phyloP scores from a whole-genome alignment of 2,329 filamentous ascomycete species.

The Colletotrichum neosansevieriae region DNA sequence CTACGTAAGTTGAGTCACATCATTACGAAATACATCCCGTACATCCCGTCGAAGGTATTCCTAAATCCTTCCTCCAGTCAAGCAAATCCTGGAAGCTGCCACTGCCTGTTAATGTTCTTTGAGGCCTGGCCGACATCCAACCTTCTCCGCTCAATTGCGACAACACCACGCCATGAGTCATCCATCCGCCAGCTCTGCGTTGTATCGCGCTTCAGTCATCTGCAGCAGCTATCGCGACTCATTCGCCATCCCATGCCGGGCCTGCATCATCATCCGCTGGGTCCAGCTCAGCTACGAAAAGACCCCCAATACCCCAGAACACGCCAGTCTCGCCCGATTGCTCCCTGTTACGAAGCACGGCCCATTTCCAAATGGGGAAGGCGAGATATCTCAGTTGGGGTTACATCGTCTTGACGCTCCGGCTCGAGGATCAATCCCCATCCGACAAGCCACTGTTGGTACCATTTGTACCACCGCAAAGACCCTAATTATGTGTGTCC shows the following conservation, averaged over 20 bases:
- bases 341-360: slow-evolving; percentile 13
- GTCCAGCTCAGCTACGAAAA: neutral
- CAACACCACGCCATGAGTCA: neutral
- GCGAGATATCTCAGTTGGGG: slow-evolving; percentile 26
- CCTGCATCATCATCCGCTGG: neutral
- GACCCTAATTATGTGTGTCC: neutral
- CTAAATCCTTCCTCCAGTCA: neutral
- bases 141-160: neutral
- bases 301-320: neutral
- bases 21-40: slow-evolving; percentile 12
- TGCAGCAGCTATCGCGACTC: neutral
- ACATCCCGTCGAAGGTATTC: neutral
- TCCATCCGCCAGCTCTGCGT: neutral
- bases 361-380: slow-evolving; percentile 27
- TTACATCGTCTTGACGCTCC: slow-evolving; percentile 26
- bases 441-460: neutral
- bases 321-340: slow-evolving; percentile 1
- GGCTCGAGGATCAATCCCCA: slow-evolving; percentile 19
- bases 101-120: no score
- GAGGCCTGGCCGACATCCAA: neutral
- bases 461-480: neutral
- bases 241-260: neutral
- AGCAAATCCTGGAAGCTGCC: no score
- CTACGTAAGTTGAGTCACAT: slow-evolving; percentile 4
- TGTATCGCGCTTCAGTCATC: slow-evolving; percentile 7